Evolutionary conservation across 192 early-diverging fungal genomes (phyloP), one percentile per base, ranked within the genome.

Genomic region (Podila clonocystis): DNA sequence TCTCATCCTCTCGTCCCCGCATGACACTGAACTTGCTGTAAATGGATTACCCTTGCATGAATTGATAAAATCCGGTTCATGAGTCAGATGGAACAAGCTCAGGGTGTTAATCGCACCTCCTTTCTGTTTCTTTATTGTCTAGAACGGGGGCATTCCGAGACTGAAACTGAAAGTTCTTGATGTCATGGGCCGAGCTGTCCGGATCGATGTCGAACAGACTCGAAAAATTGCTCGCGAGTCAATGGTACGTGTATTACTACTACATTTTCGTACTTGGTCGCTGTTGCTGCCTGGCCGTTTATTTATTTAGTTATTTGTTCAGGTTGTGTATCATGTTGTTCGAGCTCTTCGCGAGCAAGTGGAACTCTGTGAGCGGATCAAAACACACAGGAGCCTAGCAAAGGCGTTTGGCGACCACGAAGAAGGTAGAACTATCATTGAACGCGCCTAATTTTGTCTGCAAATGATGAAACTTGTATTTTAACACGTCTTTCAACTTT

Each of bases 111-210:
- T 15, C 2, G 13, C 17, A 17, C 15, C 7, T 57, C 41, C 17
- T 9, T 50, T 57, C 5, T 45, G 0, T 15, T 24, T 33, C 4
- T 57, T 17, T n/a, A 9, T 31, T 29, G 22, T 0, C 48, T 63
- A 78, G 75, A 71, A 78, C 24, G 69, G 69, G 15, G 22, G 38
- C 0, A 20, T 78, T 9, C 69, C 69, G 4, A 45, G 59, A 19
- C 20, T 78, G 1, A 78, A 71, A 45, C 36, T 78, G 50, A 78
- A 70, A n/a, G 60, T 49, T 11, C 6, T 71, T 17, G 63, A 63
- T 19, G 67, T 78, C 9, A 33, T 78, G 7, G 34, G 24, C 11
- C 63, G 69, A 5, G n/a, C 50, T 28, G 28, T 65, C 1, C 33
- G 22, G 6, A 45, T 62, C 15, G 65, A 71, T 15, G 41, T 38